Evolutionary conservation across 768 basidiomycete species (phyloP).

Genomic region (Daedaleopsis sinensis): DNA sequence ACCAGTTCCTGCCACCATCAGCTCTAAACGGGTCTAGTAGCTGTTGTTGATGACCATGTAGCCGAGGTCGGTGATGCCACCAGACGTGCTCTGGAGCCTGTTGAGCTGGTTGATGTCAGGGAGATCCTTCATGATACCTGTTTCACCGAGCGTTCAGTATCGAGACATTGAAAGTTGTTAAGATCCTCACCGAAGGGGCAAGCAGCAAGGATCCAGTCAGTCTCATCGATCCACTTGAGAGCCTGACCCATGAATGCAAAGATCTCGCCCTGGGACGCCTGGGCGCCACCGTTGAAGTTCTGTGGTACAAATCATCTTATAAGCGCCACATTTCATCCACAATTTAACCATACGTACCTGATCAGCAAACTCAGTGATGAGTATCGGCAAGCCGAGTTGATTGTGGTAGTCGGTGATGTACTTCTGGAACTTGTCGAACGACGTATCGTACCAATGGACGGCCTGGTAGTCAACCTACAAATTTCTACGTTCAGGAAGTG

Average conservation of each 20-base stretch:
- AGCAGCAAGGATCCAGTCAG: slow-evolving; percentile 44
- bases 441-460: slow-evolving; percentile 71
- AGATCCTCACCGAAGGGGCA: slow-evolving; percentile 63
- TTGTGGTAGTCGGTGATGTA: slow-evolving; percentile 53
- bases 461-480: slow-evolving; percentile 57
- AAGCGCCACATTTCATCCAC: neutral
- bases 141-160: no score
- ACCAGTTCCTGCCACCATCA: neutral
- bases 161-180: no score
- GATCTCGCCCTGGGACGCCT: slow-evolving; percentile 45
- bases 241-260: slow-evolving; percentile 50
- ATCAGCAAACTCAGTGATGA: slow-evolving; percentile 75
- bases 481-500: neutral
- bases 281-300: slow-evolving; percentile 54
- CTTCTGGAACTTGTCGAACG: slow-evolving; percentile 48
- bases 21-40: neutral
- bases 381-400: slow-evolving; percentile 47
- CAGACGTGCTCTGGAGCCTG: slow-evolving; percentile 48
- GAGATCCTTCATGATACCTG: slow-evolving; percentile 60
- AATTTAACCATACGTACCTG: slow-evolving; percentile 37
- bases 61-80: slow-evolving; percentile 57
- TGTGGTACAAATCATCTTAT: slow-evolving; percentile 26
- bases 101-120: slow-evolving; percentile 59
- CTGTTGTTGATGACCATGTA: slow-evolving; percentile 45
- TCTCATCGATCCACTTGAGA: slow-evolving; percentile 48